Evolutionary conservation across 2,329 filamentous ascomycete genomes (phyloP).

Genomic region (Fusarium guadeloupense): DNA sequence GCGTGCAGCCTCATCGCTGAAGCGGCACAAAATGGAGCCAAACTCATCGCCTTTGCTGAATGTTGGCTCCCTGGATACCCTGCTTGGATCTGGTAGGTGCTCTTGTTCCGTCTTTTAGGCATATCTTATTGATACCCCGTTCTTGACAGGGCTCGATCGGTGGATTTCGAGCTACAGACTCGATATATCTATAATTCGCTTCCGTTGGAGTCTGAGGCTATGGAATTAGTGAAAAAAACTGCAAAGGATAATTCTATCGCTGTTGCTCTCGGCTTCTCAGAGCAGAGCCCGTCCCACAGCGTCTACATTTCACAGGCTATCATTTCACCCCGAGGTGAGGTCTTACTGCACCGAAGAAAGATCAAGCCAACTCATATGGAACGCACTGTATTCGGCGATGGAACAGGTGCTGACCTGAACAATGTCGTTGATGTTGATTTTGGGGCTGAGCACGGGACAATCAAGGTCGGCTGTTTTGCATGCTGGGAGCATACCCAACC

Average conservation of each 20-base stretch:
- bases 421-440: constrained; percentile 53
- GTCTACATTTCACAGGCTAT: constrained; percentile 59
- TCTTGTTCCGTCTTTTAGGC: not conserved
- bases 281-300: constrained; percentile 47
- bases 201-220: constrained; percentile 51
- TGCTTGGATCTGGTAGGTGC: constrained; percentile 49
- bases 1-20: constrained; percentile 37
- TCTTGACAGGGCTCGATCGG: constrained; percentile 29
- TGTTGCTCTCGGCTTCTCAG: constrained; percentile 57
- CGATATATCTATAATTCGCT: constrained; percentile 55
- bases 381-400: constrained; percentile 60
- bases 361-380: constrained; percentile 65
- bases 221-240: constrained; percentile 47
- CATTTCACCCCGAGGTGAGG: constrained; percentile 52
- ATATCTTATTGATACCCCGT: not conserved
- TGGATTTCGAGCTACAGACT: constrained; percentile 38
- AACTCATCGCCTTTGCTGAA: constrained; percentile 65
- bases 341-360: constrained; percentile 56
- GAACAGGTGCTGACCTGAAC: constrained; percentile 49
- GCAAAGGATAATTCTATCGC: constrained; percentile 51
- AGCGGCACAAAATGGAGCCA: constrained; percentile 55
- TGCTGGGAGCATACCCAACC: constrained; percentile 64
- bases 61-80: constrained; percentile 65
- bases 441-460: constrained; percentile 41
- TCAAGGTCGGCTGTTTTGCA: constrained; percentile 54